A percentile compares a stretch with the other conserved stretches of the same genome.
phyloP scores from a whole-genome alignment of 1,139 yeast species.

The Sugiyamaella sp. region DNA sequence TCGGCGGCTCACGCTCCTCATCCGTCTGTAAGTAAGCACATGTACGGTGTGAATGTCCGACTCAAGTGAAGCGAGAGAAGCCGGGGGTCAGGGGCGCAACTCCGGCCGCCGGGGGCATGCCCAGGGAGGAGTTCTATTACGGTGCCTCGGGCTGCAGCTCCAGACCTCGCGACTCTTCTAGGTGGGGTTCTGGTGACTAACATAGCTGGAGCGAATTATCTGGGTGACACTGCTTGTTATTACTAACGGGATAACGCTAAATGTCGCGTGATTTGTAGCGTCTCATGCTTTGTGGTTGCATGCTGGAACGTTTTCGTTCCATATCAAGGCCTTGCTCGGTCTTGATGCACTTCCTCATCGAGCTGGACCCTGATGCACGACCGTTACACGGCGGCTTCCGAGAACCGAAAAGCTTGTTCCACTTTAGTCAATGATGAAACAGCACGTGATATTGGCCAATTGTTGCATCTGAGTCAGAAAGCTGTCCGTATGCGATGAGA shows the following conservation, averaged over 20 bases:
- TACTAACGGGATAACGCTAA: no score
- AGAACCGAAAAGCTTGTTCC: not conserved
- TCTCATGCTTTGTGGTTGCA: no score
- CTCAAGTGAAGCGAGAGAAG: not conserved
- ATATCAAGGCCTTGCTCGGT: no score
- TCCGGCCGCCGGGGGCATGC: not conserved
- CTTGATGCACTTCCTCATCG: no score
- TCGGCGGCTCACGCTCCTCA: no score
- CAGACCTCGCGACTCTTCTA: not conserved
- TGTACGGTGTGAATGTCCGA: no score
- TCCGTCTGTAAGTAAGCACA: no score
- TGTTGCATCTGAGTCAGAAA: not conserved
- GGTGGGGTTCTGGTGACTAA: no score
- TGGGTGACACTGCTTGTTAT: no score
- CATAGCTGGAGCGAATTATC: no score
- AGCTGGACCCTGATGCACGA: not conserved
- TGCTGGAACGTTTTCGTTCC: no score
- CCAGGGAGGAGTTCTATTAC: not conserved
- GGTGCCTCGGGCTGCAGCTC: not conserved
- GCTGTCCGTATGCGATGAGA: conserved; percentile 5
- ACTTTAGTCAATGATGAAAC: conserved; percentile 5
- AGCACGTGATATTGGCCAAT: conserved; percentile 10
- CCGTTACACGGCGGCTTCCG: conserved; percentile 3
- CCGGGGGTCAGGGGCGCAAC: not conserved
- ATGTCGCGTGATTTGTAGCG: no score